Base-by-base conservation (phyloP, 805 yeast genomes). In the Wickerhamomyces kurtzmanii region DNA sequence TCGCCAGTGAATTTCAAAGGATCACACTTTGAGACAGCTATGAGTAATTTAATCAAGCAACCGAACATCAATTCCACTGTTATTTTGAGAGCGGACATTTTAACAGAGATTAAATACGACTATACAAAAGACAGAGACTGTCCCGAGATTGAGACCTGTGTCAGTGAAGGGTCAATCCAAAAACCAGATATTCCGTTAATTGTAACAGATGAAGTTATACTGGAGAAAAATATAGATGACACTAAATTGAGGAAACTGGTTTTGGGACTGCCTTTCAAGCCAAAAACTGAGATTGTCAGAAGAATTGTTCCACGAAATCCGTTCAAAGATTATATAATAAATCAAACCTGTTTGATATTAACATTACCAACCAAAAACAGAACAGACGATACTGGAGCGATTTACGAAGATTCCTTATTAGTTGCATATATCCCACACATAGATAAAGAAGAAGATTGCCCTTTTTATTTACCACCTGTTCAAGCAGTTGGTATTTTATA, bases 11-110 rank as follows among this genome's bases (percentile, higher is more conserved):
- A 60, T 4, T 77, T 76, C 40, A 55, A 55, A 9, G 44, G 60
- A 10, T 51, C 49, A 5, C 83, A 85, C 53, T 85, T 76, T 45
- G 75, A 72, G 31, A 56, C 57, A 3, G 95, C 95, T 5, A 79
- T 85, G 87, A 53, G 69, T 24, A 82, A 84, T 50, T 62, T 85
- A 34, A 80, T 85, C 30, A 64, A 68, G 33, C 84, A 83, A 38
- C 96, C 96, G 12, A 82, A 86, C 48, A 81, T 85, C 54, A 89
- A 87, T 55, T 87, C 96, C 8, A 81, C 96, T 0, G 91, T 85
- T 20, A 80, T 87, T 19, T 59, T 89, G 53, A 60, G 97, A 39
- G 94, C 96, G 0, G 96, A 89, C 53, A 72, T 86, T 15, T 48
- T 82, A 25, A 59, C 61, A 24, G 79, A 75, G 39, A 57, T 56